Evolutionary conservation across 352 stramenopile species (phyloP).

Genomic region (Globisporangium apiculatum): DNA sequence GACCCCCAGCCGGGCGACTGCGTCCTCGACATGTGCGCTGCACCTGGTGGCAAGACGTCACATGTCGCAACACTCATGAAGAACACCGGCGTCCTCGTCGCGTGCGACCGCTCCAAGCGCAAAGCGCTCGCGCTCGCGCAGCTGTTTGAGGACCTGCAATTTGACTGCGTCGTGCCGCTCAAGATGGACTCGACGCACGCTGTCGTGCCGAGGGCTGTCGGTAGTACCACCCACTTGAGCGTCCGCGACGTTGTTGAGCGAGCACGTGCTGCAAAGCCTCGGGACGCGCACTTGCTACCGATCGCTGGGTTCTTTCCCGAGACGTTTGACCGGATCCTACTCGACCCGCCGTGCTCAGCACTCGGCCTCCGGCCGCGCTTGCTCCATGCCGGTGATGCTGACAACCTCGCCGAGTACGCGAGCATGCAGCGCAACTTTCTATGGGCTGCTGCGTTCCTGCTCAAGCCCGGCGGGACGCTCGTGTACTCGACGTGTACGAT

Average conservation of each 20-base stretch:
- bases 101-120: constrained; percentile 88
- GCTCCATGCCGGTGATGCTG: constrained; percentile 61
- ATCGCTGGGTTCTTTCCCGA: constrained; percentile 87
- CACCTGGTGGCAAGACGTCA: constrained; percentile 91
- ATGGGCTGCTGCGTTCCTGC: constrained; percentile 78
- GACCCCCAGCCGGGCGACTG: constrained; percentile 75
- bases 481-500: constrained; percentile 96
- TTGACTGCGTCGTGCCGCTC: constrained; percentile 51
- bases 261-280: constrained; percentile 27
- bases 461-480: constrained; percentile 88
- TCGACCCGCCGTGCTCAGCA: constrained; percentile 91
- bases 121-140: constrained; percentile 79
- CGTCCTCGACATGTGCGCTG: constrained; percentile 93
- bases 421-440: constrained; percentile 88
- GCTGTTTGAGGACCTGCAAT: constrained; percentile 60
- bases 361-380: constrained; percentile 91
- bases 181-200: constrained; percentile 88
- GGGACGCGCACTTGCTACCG: constrained; percentile 60
- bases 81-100: constrained; percentile 78
- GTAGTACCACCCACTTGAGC: constrained; percentile 12
- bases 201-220: constrained; percentile 29
- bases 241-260: constrained; percentile 61
- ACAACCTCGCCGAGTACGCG: constrained; percentile 68
- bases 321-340: constrained; percentile 91
- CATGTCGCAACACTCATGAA: constrained; percentile 90